Percentiles rank a stretch among this genome's conserved stretches.
These are phyloP conservation scores for Penicillium sp. DNA, from an alignment of 2,329 filamentous ascomycete genomes.

Conservation along the genomic window DNA sequence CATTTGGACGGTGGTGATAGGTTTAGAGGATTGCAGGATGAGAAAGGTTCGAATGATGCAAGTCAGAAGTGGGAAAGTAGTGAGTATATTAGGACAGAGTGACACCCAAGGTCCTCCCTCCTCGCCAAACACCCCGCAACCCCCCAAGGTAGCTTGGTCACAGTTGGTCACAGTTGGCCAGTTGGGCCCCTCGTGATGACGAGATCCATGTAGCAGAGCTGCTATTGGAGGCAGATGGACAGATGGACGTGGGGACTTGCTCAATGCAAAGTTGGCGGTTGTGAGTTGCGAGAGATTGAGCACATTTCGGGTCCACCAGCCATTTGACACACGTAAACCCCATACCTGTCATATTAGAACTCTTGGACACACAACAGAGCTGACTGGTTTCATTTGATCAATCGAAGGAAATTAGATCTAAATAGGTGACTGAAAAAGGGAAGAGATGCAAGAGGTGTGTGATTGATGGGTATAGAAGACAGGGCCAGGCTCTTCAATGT, in stretches of 20 bases:
- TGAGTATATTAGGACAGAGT: neutral
- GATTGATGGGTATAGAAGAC: too few species aligned
- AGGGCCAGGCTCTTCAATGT: too few species aligned
- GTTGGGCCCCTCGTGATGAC: too few species aligned
- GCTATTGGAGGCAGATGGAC: neutral
- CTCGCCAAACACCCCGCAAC: slow-evolving; percentile 3
- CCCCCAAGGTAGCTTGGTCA: slow-evolving; percentile 22
- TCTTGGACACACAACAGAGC: too few species aligned
- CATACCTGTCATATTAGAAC: too few species aligned
- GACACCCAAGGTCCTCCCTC: slow-evolving; percentile 24
- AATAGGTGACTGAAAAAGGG: too few species aligned
- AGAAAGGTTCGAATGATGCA: too few species aligned
- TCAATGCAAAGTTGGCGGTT: neutral
- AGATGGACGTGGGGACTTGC: neutral
- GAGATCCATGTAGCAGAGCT: neutral
- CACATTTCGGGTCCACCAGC: slow-evolving; percentile 20
- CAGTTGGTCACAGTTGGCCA: too few species aligned
- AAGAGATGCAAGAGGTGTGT: too few species aligned
- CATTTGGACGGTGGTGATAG: slow-evolving; percentile 25
- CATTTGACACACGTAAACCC: too few species aligned
- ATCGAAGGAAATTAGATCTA: neutral
- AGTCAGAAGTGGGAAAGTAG: too few species aligned
- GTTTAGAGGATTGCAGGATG: neutral
- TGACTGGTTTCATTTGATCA: too few species aligned
- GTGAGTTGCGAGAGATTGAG: slow-evolving; percentile 21